Percentiles rank a stretch among this genome's conserved stretches.
Conservation (phyloP, 2,329 filamentous ascomycete genomes). For the Talaromyces amestolkiae region DNA sequence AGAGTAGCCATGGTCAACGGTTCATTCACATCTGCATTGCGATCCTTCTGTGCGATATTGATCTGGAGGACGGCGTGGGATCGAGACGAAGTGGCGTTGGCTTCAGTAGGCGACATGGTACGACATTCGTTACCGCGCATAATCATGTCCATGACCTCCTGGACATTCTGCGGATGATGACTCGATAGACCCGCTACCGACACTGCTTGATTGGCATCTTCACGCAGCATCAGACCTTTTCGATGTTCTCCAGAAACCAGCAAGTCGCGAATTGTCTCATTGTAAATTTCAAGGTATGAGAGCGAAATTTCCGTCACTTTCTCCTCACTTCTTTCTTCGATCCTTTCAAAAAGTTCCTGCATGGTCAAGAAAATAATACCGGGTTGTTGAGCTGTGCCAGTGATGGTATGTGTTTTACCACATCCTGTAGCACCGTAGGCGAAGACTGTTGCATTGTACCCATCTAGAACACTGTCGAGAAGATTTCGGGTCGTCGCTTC, state of each 20-base stretch:
- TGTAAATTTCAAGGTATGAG: constrained; percentile 97
- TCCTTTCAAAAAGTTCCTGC: constrained; percentile 97
- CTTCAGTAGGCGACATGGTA: constrained; percentile 94
- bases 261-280: constrained; percentile 95
- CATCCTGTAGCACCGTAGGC: constrained; percentile 97
- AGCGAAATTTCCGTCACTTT: constrained; percentile 88
- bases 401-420: constrained; percentile 98
- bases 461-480: constrained; percentile 92
- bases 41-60: constrained; percentile 90
- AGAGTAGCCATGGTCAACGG: constrained; percentile 97
- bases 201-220: constrained; percentile 90
- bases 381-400: constrained; percentile 83
- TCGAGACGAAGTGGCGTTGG: constrained; percentile 94
- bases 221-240: constrained; percentile 82
- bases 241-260: constrained; percentile 82
- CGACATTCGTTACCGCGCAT: constrained; percentile 90
- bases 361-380: constrained; percentile 99
- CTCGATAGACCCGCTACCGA: constrained; percentile 88
- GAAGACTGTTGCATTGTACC: constrained; percentile 98
- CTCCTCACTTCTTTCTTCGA: constrained; percentile 78
- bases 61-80: constrained; percentile 97
- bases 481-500: constrained; percentile 84
- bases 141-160: constrained; percentile 99
- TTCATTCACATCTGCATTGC: constrained; percentile 87
- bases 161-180: constrained; percentile 83